A percentile compares a stretch with the other conserved stretches of the same genome.
Evolutionary conservation across 805 yeast genomes (phyloP).

Genomic region (Metschnikowia lunata): DNA sequence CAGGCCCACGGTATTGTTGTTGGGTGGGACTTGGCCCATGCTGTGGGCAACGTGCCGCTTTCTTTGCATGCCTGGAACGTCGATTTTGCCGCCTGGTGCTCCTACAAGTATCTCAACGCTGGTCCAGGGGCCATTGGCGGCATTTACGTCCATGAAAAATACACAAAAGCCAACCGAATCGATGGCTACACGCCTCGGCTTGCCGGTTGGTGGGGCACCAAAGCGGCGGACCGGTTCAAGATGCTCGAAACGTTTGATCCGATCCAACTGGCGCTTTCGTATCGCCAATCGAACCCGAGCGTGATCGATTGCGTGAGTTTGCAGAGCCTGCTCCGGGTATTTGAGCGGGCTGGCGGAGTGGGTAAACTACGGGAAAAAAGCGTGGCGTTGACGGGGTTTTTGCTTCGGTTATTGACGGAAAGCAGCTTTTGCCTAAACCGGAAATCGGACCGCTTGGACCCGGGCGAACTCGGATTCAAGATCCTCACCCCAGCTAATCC

Average conservation of each 20-base stretch:
- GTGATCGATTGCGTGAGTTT: conserved; percentile 80
- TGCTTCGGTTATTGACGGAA: conserved; percentile 43
- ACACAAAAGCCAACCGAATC: conserved; percentile 27
- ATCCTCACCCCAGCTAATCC: conserved; percentile 68
- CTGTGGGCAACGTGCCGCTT: conserved; percentile 80
- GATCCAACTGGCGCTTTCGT: conserved; percentile 80
- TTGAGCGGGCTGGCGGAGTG: conserved; percentile 62
- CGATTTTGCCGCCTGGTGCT: conserved; percentile 94
- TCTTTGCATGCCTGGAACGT: conserved; percentile 82
- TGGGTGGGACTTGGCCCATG: conserved; percentile 97
- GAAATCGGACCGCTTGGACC: conserved; percentile 16
- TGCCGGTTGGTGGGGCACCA: conserved; percentile 99
- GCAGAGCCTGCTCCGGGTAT: conserved; percentile 59
- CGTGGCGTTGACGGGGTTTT: conserved; percentile 49
- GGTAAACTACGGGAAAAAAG: conserved; percentile 52
- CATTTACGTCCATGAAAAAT: conserved; percentile 63
- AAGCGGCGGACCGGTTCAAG: conserved; percentile 61
- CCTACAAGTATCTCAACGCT: conserved; percentile 83
- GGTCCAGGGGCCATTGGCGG: conserved; percentile 97
- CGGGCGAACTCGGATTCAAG: conserved; percentile 42
- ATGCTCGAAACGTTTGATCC: conserved; percentile 81
- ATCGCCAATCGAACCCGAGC: conserved; percentile 85
- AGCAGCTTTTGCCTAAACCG: conserved; percentile 50
- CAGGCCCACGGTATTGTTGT: conserved; percentile 51
- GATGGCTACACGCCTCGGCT: conserved; percentile 54